phyloP scores from a whole-genome alignment of 2,329 filamentous ascomycete species.

The Beauveria bassiana region DNA sequence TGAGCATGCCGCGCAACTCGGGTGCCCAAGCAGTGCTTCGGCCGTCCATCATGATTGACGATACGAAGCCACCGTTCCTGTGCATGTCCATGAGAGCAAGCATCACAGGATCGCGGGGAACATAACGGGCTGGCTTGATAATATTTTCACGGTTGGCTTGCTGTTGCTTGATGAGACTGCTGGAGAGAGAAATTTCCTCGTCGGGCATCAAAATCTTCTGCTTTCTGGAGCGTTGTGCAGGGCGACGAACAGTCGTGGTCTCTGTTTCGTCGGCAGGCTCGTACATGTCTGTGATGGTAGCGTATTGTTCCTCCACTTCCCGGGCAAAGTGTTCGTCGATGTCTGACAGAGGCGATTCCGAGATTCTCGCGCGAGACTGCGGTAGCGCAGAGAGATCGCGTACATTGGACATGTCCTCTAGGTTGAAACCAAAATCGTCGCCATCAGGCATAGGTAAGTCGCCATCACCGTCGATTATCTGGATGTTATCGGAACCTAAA shows the following conservation, averaged over 20 bases:
- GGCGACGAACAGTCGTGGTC: conserved; percentile 52
- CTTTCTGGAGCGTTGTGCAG: conserved; percentile 65
- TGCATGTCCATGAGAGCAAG: conserved; percentile 88
- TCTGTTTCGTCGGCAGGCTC: conserved; percentile 52
- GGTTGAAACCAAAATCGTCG: conserved; percentile 54
- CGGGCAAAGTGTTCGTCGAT: conserved; percentile 56
- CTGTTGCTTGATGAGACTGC: conserved; percentile 73
- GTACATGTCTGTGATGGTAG: conserved; percentile 51
- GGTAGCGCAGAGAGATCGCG: conserved; percentile 39
- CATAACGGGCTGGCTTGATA: conserved; percentile 70
- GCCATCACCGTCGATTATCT: conserved; percentile 56
- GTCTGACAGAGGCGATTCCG: conserved; percentile 63
- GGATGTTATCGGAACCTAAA: conserved; percentile 45
- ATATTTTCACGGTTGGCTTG: conserved; percentile 83
- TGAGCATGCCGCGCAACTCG: conserved; percentile 87
- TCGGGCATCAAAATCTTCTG: conserved; percentile 81
- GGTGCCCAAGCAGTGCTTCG: conserved; percentile 79
- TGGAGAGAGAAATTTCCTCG: conserved; percentile 67
- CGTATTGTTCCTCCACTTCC: conserved; percentile 52
- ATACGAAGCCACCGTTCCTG: conserved; percentile 82
- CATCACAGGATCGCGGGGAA: conserved; percentile 80
- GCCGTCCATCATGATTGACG: conserved; percentile 74
- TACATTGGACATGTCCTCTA: conserved; percentile 51
- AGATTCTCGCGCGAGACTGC: conserved; percentile 52
- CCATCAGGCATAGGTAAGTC: conserved; percentile 53